phyloP scores from a whole-genome alignment of 2,329 filamentous ascomycete genomes.

The Reticulascus tulasneorum region DNA sequence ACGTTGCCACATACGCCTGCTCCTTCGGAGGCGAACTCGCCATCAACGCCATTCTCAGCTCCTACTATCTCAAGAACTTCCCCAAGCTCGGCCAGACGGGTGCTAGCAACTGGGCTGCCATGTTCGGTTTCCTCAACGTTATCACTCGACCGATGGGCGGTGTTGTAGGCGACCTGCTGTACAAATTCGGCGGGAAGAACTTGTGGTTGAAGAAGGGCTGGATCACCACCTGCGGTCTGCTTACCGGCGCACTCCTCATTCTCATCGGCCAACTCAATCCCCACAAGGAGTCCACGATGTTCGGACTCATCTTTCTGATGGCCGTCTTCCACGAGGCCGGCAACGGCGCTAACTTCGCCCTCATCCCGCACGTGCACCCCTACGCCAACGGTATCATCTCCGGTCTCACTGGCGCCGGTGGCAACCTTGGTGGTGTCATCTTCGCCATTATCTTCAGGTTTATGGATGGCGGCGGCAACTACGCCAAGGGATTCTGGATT shows the following conservation, averaged over 20 bases:
- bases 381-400: conserved; percentile 75
- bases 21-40: conserved; percentile 61
- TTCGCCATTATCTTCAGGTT: conserved; percentile 84
- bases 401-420: conserved; percentile 72
- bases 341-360: conserved; percentile 82
- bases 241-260: conserved; percentile 58
- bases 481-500: conserved; percentile 72
- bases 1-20: conserved; percentile 55
- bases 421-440: conserved; percentile 81
- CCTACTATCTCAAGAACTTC: conserved; percentile 59
- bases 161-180: conserved; percentile 47
- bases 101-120: conserved; percentile 61
- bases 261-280: conserved; percentile 62
- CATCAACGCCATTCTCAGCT: conserved; percentile 56
- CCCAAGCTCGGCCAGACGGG: conserved; percentile 52
- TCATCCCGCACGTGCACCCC: conserved; percentile 84
- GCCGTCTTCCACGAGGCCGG: conserved; percentile 80
- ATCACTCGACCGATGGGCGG: conserved; percentile 65
- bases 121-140: conserved; percentile 73
- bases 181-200: conserved; percentile 30
- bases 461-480: conserved; percentile 56
- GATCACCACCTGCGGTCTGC: conserved; percentile 57
- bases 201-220: conserved; percentile 52
- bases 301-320: conserved; percentile 72
- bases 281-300: conserved; percentile 59